Conservation (phyloP, 768 basidiomycete genomes). For the Pisolithus tinctorius region DNA sequence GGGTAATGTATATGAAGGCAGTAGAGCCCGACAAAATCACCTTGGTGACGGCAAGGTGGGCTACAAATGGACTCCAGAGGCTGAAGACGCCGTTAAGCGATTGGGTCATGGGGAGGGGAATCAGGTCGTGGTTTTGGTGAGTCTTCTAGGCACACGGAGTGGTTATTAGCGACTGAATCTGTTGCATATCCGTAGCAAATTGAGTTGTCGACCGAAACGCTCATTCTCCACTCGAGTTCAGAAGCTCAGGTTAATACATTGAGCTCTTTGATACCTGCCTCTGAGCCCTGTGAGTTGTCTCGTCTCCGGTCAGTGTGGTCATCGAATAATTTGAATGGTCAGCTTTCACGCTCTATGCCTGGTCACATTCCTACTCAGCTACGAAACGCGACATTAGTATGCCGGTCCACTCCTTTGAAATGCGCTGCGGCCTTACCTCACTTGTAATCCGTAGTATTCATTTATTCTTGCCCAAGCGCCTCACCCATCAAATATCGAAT, state of each 20-base stretch:
- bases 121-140: conserved; percentile 60
- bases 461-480: conserved; percentile 82
- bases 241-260: conserved; percentile 40
- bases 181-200: conserved; percentile 44
- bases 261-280: conserved; percentile 41
- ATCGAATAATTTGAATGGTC: neutral
- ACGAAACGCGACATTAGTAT: conserved; percentile 55
- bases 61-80: conserved; percentile 60
- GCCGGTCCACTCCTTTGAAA: conserved; percentile 10
- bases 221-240: conserved; percentile 38
- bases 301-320: neutral
- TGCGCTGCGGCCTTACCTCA: neutral
- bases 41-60: conserved; percentile 51
- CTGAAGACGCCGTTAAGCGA: conserved; percentile 55
- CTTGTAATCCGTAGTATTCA: conserved; percentile 52
- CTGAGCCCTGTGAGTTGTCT: conserved; percentile 45
- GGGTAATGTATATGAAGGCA: conserved; percentile 50
- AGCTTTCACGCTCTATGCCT: conserved; percentile 63
- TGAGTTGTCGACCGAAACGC: conserved; percentile 54
- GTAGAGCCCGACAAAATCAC: conserved; percentile 47
- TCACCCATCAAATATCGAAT: conserved; percentile 84
- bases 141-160: conserved; percentile 15
- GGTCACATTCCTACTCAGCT: conserved; percentile 41
- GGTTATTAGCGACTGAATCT: neutral
- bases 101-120: conserved; percentile 44